Evolutionary conservation across 23 red algal genomes (phyloP).

Genomic region (Chondrus crispus): DNA sequence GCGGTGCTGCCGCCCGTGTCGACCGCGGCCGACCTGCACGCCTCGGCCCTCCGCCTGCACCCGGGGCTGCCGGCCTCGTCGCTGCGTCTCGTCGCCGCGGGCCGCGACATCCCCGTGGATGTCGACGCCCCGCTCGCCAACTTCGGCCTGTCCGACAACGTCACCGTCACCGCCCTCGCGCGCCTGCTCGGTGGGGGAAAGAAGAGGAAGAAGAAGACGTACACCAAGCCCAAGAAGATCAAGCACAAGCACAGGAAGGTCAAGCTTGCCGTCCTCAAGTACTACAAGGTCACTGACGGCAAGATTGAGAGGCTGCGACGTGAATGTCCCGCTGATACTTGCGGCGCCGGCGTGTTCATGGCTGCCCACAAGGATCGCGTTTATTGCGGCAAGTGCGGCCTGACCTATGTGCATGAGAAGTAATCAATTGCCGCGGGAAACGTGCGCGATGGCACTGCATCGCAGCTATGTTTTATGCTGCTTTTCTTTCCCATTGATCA

Average conservation of each 20-base stretch:
- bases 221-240: slow-evolving; percentile 99
- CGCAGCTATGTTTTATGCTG: too few species aligned
- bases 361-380: slow-evolving; percentile 84
- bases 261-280: slow-evolving; percentile 85
- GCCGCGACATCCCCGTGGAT: slow-evolving; percentile 5
- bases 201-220: slow-evolving; percentile 99
- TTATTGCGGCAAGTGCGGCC: slow-evolving; percentile 95
- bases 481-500: too few species aligned
- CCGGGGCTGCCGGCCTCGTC: not conserved
- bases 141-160: slow-evolving; percentile 17
- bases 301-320: slow-evolving; percentile 82
- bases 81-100: slow-evolving; percentile 50
- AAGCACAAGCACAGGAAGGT: slow-evolving; percentile 99
- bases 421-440: too few species aligned
- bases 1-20: slow-evolving; percentile 28
- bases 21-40: slow-evolving; percentile 28
- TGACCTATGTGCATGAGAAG: slow-evolving; percentile 70
- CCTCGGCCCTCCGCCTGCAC: not conserved
- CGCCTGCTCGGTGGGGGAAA: slow-evolving; percentile 93
- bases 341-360: slow-evolving; percentile 98
- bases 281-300: slow-evolving; percentile 86
- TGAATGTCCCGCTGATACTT: slow-evolving; percentile 81
- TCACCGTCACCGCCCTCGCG: slow-evolving; percentile 50
- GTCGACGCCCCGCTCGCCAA: slow-evolving; percentile 12
- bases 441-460: too few species aligned